Percentiles rank a stretch among this genome's conserved stretches.
phyloP scores from a whole-genome alignment of 345 rosid species.

The Lenwebbia sp. region DNA sequence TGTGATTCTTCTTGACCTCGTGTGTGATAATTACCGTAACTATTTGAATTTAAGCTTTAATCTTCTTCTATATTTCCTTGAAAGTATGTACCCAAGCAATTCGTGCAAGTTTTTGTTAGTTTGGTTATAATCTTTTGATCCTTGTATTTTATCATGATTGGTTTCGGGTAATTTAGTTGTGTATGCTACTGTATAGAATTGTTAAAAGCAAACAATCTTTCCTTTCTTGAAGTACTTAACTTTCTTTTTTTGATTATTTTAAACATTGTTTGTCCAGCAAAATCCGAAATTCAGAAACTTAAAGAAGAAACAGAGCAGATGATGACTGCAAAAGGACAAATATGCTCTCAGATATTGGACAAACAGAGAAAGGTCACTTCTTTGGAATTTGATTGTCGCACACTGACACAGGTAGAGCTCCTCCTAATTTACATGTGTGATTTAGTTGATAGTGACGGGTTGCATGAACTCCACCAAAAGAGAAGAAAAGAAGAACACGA shows the following conservation, averaged over 20 bases:
- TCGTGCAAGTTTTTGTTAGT: background rate
- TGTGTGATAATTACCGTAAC: background rate
- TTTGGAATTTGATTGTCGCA: constrained; percentile 45
- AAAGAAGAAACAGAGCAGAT: constrained; percentile 41
- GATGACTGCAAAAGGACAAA: constrained; percentile 37
- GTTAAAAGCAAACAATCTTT: background rate
- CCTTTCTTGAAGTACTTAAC: background rate
- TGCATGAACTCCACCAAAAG: background rate
- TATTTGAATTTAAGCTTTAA: background rate
- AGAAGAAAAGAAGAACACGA: background rate
- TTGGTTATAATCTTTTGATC: background rate
- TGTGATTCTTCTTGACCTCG: background rate
- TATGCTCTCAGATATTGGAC: constrained; percentile 45
- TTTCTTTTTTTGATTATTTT: background rate
- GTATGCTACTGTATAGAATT: background rate
- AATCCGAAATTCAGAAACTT: constrained; percentile 27
- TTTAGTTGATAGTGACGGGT: background rate
- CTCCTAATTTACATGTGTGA: background rate
- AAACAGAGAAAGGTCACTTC: constrained; percentile 45
- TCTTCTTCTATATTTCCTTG: background rate
- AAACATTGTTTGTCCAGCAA: constrained; percentile 26
- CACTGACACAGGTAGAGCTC: constrained; percentile 44
- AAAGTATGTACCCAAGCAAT: background rate
- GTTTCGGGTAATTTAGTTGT: background rate
- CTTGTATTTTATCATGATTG: background rate